Base-by-base conservation (phyloP, 1,284 basidiomycete genomes). In the Puccinia coronata region DNA sequence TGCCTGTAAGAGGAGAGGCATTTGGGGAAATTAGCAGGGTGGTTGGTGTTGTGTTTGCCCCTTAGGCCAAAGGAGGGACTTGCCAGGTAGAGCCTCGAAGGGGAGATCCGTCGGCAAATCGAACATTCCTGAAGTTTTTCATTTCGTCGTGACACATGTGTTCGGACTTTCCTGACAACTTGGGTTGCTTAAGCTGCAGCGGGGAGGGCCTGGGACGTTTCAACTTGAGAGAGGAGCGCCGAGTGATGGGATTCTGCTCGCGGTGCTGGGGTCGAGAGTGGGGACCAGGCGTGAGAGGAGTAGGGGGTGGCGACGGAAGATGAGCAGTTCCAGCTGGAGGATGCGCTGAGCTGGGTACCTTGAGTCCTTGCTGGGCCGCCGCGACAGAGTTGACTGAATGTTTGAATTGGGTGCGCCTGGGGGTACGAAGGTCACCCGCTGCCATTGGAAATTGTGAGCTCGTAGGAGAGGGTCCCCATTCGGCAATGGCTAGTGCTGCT, bases 61-160 rank as follows among this genome's bases (percentile, higher is more conserved):
- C n/a, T n/a, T n/a, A n/a, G n/a, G n/a, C n/a, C n/a, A 8, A 25
- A 43, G 11, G 34, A 43, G 34, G 25, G 31, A 57, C 65, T 25
- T n/a, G 71, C 76, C 76, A 79, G 39, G 76, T 79, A n/a, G 76
- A 79, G 18, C 76, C 76, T 43, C 65, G 47, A 25, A 79, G 63
- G 31, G 76, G 76, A 39, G 76, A 79, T 34, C 76, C 76, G n/a
- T 79, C 76, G 9, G 76, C 76, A 69, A 79, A 79, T 16, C 76
- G 76, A 25, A 79, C 76, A 43, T 43, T 70, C 8, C 65, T 49
- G 53, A 70, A 25, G 28, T 69, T 49, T 31, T 77, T n/a, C 41
- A 77, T 49, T 9, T 67, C 23, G 41, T 55, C 49, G 49, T 23
- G 59, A 43, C 49, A 49, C 0, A 36, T 0, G 3, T n/a, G 31